Evolutionary conservation across 768 basidiomycete species (phyloP), one percentile per base, ranked within the genome.

Genomic region (Arthromyces matolae): DNA sequence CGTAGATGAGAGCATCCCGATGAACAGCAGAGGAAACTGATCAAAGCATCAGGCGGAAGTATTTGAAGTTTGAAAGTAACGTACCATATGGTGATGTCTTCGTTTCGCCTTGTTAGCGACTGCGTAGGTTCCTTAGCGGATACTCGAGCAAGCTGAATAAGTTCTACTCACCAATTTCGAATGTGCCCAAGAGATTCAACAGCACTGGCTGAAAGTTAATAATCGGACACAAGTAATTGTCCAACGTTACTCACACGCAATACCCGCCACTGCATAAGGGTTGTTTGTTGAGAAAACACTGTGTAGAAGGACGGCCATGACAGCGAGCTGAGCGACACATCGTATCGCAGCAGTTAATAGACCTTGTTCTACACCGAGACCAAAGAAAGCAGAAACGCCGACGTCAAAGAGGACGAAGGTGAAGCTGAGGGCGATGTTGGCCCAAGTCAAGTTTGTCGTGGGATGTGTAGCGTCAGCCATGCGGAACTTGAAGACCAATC

Each of bases 41-140:
- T n/a, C n/a, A n/a, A 42, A 13, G 40, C 5, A 40, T 13, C 27
- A 22, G 27, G n/a, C 35, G 45, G 20, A 44, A 39, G 4, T 22
- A 51, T 20, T 4, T 7, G 13, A 14, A 45, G 14, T 12, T 14
- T n/a, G n/a, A 27, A 40, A 24, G 24, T 3, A 29, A 31, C n/a
- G 28, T 56, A 86, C 90, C 88, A 94, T 93, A 48, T 86, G 66
- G 16, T 74, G 59, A 60, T 83, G 89, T 18, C 91, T 71, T 48
- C 80, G 76, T 56, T 84, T 81, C 4, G 86, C 79, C 63, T 89
- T 92, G 69, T 92, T 89, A 34, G 84, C 74, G 10, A 90, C 88
- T 88, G 39, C n/a, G 4, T 10, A 22, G 7, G n/a, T 41, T 33
- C 14, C 45, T 28, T 8, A 44, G 24, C 5, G 20, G 18, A 12